Percentiles rank a stretch among this genome's conserved stretches.
phyloP scores from a whole-genome alignment of 2,329 filamentous ascomycete species.

The Aspergillus unguis region DNA sequence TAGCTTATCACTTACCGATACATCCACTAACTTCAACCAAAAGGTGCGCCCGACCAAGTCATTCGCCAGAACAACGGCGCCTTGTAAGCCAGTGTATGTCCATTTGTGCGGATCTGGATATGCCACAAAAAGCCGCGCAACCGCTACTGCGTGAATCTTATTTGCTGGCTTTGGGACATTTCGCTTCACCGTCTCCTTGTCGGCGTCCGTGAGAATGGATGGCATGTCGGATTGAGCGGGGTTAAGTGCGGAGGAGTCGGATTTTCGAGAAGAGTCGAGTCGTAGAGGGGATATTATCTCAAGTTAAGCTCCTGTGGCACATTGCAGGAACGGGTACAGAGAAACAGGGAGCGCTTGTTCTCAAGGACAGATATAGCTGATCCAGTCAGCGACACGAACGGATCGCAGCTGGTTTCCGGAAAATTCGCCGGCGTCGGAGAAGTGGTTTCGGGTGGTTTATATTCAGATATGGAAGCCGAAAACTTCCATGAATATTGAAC shows the following conservation, averaged over 20 bases:
- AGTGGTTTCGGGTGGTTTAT: no score
- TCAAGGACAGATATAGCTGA: constrained; percentile 15
- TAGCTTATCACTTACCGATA: constrained; percentile 67
- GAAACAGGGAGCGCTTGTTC: constrained; percentile 11
- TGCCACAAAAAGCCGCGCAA: constrained; percentile 89
- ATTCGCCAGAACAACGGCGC: constrained; percentile 85
- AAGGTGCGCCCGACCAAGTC: constrained; percentile 93
- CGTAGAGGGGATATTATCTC: background rate
- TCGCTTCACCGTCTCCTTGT: constrained; percentile 95
- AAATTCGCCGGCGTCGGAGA: no score
- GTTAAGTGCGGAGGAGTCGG: constrained; percentile 2
- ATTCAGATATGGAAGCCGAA: no score
- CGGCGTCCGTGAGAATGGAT: constrained; percentile 78
- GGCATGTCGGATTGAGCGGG: constrained; percentile 43
- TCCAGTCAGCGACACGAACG: constrained; percentile 7
- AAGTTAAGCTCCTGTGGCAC: constrained; percentile 12
- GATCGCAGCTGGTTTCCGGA: background rate
- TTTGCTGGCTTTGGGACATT: constrained; percentile 90
- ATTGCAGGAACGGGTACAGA: constrained; percentile 16
- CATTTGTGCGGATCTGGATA: constrained; percentile 82
- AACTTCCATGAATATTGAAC: background rate
- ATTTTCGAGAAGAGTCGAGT: constrained; percentile 7
- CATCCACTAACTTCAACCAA: constrained; percentile 96
- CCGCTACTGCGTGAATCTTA: constrained; percentile 95
- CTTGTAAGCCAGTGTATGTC: constrained; percentile 91